Conservation (phyloP, 495 filamentous ascomycete genomes). For the Aspergillus asperescens region DNA sequence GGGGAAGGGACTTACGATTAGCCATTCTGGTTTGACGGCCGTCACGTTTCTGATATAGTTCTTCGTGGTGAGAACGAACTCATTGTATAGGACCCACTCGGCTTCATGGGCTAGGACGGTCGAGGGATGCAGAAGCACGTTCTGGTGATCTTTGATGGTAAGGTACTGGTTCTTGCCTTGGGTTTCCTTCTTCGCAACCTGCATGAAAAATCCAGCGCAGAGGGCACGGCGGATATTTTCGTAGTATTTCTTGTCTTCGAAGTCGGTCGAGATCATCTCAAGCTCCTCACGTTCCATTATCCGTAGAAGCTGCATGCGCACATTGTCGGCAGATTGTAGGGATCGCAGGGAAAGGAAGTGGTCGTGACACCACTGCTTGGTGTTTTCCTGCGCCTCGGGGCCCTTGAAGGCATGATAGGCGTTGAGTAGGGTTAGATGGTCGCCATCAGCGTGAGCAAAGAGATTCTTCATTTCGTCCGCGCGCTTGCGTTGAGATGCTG, state of each 20-base stretch:
- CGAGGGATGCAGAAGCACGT: slow-evolving; percentile 86
- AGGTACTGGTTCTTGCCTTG: slow-evolving; percentile 72
- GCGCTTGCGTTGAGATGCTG: slow-evolving; percentile 74
- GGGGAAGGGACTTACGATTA: slow-evolving; percentile 61
- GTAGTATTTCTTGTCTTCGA: slow-evolving; percentile 96
- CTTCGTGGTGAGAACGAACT: slow-evolving; percentile 96
- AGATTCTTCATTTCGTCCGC: slow-evolving; percentile 96
- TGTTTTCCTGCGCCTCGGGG: slow-evolving; percentile 63
- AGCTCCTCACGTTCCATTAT: slow-evolving; percentile 93
- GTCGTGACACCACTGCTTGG: slow-evolving; percentile 91
- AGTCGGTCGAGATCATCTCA: slow-evolving; percentile 79
- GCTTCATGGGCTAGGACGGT: slow-evolving; percentile 78
- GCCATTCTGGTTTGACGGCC: slow-evolving; percentile 65
- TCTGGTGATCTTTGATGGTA: slow-evolving; percentile 91
- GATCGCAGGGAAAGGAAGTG: slow-evolving; percentile 92
- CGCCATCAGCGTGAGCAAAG: slow-evolving; percentile 89
- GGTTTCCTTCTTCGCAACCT: slow-evolving; percentile 86
- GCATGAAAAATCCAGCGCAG: slow-evolving; percentile 99
- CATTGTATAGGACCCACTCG: slow-evolving; percentile 98
- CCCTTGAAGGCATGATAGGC: slow-evolving; percentile 96
- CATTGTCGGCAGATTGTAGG: slow-evolving; percentile 87
- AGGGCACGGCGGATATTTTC: slow-evolving; percentile 92
- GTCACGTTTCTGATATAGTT: slow-evolving; percentile 72
- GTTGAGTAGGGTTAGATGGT: slow-evolving; percentile 94
- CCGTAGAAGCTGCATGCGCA: slow-evolving; percentile 80